phyloP scores from a whole-genome alignment of 495 filamentous ascomycete species.

The Neurospora tetraspora region DNA sequence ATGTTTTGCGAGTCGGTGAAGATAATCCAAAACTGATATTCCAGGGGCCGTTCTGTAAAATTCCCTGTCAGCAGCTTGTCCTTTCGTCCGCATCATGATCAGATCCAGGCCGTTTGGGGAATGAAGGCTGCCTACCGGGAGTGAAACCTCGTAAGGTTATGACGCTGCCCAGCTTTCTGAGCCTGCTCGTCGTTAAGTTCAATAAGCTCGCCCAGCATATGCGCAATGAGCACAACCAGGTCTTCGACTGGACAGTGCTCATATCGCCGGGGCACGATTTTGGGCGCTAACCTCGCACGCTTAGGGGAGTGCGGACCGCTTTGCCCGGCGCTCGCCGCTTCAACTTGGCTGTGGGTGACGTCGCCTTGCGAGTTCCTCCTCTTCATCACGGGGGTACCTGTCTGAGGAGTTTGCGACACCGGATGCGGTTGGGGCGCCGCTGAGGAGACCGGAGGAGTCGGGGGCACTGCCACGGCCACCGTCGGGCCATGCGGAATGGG shows the following conservation, averaged over 20 bases:
- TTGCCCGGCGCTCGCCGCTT: slow-evolving; percentile 11
- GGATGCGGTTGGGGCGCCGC: slow-evolving; percentile 21
- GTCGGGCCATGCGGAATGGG: background rate
- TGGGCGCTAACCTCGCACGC: slow-evolving; percentile 42
- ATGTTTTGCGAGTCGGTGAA: slow-evolving; percentile 85
- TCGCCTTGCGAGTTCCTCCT: slow-evolving; percentile 40
- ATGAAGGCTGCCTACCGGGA: slow-evolving; percentile 52
- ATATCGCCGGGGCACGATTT: slow-evolving; percentile 66
- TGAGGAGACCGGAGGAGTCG: slow-evolving; percentile 1
- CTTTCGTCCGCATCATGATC: background rate
- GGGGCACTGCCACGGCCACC: background rate
- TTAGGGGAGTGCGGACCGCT: slow-evolving; percentile 36
- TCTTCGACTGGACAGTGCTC: slow-evolving; percentile 70
- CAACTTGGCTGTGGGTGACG: slow-evolving; percentile 27
- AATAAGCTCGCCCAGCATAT: slow-evolving; percentile 92
- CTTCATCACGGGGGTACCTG: slow-evolving; percentile 35
- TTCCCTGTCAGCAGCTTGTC: background rate
- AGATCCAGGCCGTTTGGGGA: background rate
- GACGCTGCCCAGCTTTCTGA: slow-evolving; percentile 56
- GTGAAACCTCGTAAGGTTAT: slow-evolving; percentile 75
- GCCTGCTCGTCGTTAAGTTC: slow-evolving; percentile 85
- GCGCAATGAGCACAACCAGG: slow-evolving; percentile 79
- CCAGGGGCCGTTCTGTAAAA: slow-evolving; percentile 67
- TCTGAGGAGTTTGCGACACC: slow-evolving; percentile 21
- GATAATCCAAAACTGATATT: slow-evolving; percentile 87